Evolutionary conservation across 768 basidiomycete genomes (phyloP).

Genomic region (Pilatotrama ljubarskyi): DNA sequence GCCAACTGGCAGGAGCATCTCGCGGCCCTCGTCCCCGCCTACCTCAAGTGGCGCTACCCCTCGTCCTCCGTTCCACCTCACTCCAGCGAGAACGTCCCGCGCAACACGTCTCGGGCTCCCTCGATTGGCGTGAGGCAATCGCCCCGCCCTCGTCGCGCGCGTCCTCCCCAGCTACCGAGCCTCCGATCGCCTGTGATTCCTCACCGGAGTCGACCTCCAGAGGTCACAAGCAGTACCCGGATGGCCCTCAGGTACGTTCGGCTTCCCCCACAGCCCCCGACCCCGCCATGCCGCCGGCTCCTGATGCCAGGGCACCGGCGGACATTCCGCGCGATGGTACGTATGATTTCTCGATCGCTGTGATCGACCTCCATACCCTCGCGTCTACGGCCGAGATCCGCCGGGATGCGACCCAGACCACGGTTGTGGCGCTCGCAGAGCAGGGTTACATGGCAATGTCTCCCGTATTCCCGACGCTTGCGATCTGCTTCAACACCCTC

Average conservation of each 20-base stretch:
- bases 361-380: slow-evolving; percentile 11
- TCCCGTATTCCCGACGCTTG: slow-evolving; percentile 6
- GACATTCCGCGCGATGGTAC: background rate
- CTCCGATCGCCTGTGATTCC: background rate
- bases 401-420: background rate
- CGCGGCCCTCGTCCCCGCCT: slow-evolving; percentile 2
- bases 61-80: background rate
- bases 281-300: too few species aligned
- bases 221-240: too few species aligned
- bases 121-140: too few species aligned
- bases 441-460: slow-evolving; percentile 10
- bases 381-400: background rate
- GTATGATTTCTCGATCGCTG: slow-evolving; percentile 1
- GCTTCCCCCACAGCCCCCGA: too few species aligned
- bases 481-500: slow-evolving; percentile 18
- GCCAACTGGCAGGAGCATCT: background rate
- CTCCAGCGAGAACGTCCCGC: too few species aligned
- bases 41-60: slow-evolving; percentile 2
- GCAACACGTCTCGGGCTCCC: background rate
- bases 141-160: too few species aligned
- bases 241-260: too few species aligned
- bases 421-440: background rate
- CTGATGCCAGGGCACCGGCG: too few species aligned
- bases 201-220: too few species aligned
- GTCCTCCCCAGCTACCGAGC: background rate